phyloP scores from a whole-genome alignment of 2,329 filamentous ascomycete species.

The Claviceps lovelessii region DNA sequence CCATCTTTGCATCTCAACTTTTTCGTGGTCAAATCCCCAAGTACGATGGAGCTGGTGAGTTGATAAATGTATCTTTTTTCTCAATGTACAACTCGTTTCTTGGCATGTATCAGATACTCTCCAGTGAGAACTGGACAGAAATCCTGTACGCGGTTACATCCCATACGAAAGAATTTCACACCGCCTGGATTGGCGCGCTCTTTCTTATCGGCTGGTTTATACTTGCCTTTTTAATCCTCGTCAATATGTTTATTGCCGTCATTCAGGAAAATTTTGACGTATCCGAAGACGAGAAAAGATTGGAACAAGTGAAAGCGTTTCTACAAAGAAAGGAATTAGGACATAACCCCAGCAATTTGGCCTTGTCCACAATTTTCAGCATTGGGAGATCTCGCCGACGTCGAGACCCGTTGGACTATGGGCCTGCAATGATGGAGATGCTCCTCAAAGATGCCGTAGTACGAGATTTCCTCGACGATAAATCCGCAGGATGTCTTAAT shows the following conservation, averaged over 20 bases:
- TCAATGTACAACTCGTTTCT: slow-evolving; percentile 93
- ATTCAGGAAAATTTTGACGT: slow-evolving; percentile 99
- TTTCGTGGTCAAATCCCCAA: slow-evolving; percentile 74
- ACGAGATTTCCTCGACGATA: slow-evolving; percentile 85
- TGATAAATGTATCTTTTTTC: slow-evolving; percentile 62
- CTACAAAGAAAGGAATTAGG: slow-evolving; percentile 80
- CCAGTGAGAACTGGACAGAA: slow-evolving; percentile 88
- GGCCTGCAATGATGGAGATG: slow-evolving; percentile 87
- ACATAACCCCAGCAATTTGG: slow-evolving; percentile 56
- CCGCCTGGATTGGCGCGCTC: slow-evolving; percentile 82
- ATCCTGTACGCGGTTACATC: slow-evolving; percentile 73
- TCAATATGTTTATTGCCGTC: slow-evolving; percentile 99
- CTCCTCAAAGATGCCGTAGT: slow-evolving; percentile 92
- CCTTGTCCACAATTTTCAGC: slow-evolving; percentile 56
- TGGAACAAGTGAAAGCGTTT: slow-evolving; percentile 93
- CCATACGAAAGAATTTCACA: slow-evolving; percentile 49
- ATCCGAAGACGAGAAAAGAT: slow-evolving; percentile 90
- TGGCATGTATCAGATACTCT: slow-evolving; percentile 94
- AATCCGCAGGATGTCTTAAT: slow-evolving; percentile 17
- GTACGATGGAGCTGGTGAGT: slow-evolving; percentile 44
- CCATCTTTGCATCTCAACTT: slow-evolving; percentile 85
- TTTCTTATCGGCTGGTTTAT: slow-evolving; percentile 96
- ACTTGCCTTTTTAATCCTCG: slow-evolving; percentile 80
- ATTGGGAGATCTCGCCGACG: slow-evolving; percentile 44
- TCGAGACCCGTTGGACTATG: slow-evolving; percentile 80